Percentiles rank a stretch among this genome's conserved stretches.
Conservation (phyloP, 129 eudicot species). For the Calendula officinalis region DNA sequence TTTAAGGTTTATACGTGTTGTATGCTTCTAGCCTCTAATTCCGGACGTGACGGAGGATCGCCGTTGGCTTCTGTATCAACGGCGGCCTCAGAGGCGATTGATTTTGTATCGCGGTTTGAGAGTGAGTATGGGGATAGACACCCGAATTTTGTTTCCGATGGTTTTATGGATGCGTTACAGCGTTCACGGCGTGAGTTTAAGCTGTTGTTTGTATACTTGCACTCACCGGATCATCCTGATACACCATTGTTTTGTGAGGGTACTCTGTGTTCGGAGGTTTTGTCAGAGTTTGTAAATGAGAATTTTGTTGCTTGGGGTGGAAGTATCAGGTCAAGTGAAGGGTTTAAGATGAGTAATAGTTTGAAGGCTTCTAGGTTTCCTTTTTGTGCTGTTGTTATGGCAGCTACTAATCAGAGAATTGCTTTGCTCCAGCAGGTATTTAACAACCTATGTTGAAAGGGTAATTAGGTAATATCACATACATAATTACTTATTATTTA, state of each 20-base stretch:
- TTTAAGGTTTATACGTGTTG: too few relatives aligned
- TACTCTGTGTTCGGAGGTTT: conserved; percentile 60
- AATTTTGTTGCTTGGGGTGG: conserved; percentile 97
- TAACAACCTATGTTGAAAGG: too few relatives aligned
- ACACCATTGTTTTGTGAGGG: conserved; percentile 61
- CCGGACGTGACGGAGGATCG: conserved; percentile 20
- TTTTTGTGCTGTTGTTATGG: conserved; percentile 95
- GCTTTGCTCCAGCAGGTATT: conserved; percentile 93
- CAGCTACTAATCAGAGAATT: conserved; percentile 89
- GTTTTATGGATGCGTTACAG: conserved; percentile 93
- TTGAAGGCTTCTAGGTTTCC: conserved; percentile 94
- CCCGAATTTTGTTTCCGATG: conserved; percentile 72
- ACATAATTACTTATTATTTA: conserved; percentile 11
- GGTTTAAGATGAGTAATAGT: conserved; percentile 97
- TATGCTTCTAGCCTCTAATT: too few relatives aligned
- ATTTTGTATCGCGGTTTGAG: conserved; percentile 64
- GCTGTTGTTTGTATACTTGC: conserved; percentile 86
- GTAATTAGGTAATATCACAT: background rate
- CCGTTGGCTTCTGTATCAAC: conserved; percentile 58
- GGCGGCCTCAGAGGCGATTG: conserved; percentile 67
- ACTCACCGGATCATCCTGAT: conserved; percentile 93
- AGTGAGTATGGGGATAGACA: conserved; percentile 58
- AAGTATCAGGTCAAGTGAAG: conserved; percentile 79
- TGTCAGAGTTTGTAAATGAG: conserved; percentile 72
- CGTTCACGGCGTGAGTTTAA: conserved; percentile 75